Evolutionary conservation across 164 flowering plant genomes (phyloP).

Genomic region (Macadamia integrifolia): DNA sequence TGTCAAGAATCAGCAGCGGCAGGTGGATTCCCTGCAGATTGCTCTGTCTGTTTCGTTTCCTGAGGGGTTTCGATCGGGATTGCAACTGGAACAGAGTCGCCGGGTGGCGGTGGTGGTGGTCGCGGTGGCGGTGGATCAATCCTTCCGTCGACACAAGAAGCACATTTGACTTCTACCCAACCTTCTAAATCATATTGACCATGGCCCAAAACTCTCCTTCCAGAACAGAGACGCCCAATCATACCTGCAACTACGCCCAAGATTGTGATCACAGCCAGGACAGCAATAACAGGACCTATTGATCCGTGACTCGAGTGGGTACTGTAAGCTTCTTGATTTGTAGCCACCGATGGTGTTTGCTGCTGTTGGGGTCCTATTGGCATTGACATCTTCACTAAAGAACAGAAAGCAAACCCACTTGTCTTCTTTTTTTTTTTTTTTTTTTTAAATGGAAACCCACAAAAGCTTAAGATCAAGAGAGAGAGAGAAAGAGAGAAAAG

Average conservation of each 20-base stretch:
- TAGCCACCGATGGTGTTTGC: conserved; percentile 24
- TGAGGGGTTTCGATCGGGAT: conserved; percentile 20
- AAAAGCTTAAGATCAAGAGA: not conserved
- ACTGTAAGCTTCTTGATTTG: conserved; percentile 28
- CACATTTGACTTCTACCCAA: conserved; percentile 68
- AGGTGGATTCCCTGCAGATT: conserved; percentile 8
- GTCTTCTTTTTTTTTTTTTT: not conserved
- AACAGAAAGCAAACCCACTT: not conserved
- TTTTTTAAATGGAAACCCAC: not conserved
- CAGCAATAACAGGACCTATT: conserved; percentile 72
- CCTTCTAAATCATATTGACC: conserved; percentile 56
- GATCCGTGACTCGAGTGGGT: conserved; percentile 51
- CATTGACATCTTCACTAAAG: conserved; percentile 14
- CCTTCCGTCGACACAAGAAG: conserved; percentile 62
- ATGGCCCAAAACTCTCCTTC: conserved; percentile 55
- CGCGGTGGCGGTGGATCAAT: conserved; percentile 26
- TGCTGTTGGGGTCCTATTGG: conserved; percentile 19
- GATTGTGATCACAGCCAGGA: conserved; percentile 51
- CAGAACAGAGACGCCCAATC: conserved; percentile 72
- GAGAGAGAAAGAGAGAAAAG: not conserved
- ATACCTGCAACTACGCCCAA: conserved; percentile 59
- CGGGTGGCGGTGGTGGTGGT: conserved; percentile 4
- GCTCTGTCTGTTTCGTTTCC: conserved; percentile 23
- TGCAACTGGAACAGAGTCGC: conserved; percentile 18
- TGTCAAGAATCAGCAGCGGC: conserved; percentile 15